Evolutionary conservation across 2,329 filamentous ascomycete species (phyloP).

Genomic region (Sclerotinia minor): DNA sequence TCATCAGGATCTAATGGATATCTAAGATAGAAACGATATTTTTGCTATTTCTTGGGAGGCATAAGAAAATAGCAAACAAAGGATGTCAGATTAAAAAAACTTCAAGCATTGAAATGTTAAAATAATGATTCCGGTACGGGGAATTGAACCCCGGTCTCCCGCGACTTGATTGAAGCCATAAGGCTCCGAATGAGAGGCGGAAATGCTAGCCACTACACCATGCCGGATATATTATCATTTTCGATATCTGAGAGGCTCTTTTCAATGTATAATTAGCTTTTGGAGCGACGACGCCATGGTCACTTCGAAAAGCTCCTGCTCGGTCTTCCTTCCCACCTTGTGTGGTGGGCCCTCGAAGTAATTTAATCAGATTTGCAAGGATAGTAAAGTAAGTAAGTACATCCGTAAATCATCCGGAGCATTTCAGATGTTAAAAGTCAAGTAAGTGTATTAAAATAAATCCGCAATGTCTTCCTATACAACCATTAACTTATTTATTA

Average conservation of each 20-base stretch:
- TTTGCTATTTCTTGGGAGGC: too few relatives aligned
- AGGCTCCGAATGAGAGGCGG: conserved; percentile 5
- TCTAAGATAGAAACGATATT: too few relatives aligned
- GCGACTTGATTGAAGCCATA: background rate
- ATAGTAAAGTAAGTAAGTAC: too few relatives aligned
- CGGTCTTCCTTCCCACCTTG: too few relatives aligned
- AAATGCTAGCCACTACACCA: conserved; percentile 21
- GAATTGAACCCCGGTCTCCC: conserved; percentile 19
- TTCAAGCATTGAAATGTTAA: background rate
- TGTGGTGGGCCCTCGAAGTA: too few relatives aligned
- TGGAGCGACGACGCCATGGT: fast-evolving
- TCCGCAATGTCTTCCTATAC: background rate
- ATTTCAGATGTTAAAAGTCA: background rate
- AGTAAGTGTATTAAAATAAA: background rate
- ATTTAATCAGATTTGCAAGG: background rate
- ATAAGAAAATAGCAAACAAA: too few relatives aligned
- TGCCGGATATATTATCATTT: background rate
- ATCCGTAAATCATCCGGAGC: background rate
- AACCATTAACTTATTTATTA: background rate
- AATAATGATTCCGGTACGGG: background rate
- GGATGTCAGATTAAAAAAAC: too few relatives aligned
- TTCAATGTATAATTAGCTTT: fast-evolving
- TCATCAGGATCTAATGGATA: background rate
- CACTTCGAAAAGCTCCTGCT: too few relatives aligned
- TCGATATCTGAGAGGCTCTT: fast-evolving